Evolutionary conservation across 2,329 filamentous ascomycete genomes (phyloP).

Genomic region (Alternaria sp.): DNA sequence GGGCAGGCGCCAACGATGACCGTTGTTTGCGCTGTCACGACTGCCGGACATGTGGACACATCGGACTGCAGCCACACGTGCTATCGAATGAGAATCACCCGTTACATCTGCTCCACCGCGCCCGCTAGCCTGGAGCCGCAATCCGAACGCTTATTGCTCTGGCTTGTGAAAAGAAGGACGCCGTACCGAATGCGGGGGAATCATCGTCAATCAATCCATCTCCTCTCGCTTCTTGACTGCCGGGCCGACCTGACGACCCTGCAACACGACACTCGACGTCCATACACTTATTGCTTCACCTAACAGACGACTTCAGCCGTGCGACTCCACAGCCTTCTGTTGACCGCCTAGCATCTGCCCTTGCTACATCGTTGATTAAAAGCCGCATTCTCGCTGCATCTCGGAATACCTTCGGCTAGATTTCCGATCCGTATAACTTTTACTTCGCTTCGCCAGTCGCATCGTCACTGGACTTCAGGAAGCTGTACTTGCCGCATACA

Average conservation of each 20-base stretch:
- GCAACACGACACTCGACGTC: slow-evolving; percentile 32
- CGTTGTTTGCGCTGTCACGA: slow-evolving; percentile 3
- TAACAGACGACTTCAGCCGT: slow-evolving; percentile 12
- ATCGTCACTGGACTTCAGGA: slow-evolving; percentile 21
- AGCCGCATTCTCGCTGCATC: slow-evolving; percentile 29
- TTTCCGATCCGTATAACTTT: slow-evolving; percentile 35
- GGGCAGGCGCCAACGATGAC: slow-evolving; percentile 2
- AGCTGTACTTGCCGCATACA: slow-evolving; percentile 37
- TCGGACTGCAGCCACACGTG: slow-evolving; percentile 28
- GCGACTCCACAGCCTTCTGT: slow-evolving; percentile 13
- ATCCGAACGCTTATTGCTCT: slow-evolving; percentile 25
- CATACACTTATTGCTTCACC: slow-evolving; percentile 32
- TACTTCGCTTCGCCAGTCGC: slow-evolving; percentile 22
- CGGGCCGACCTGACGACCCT: slow-evolving; percentile 40
- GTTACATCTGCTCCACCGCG: slow-evolving; percentile 36
- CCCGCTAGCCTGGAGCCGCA: slow-evolving; percentile 34
- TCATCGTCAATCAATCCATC: slow-evolving; percentile 36
- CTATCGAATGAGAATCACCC: slow-evolving; percentile 32
- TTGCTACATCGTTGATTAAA: slow-evolving; percentile 18
- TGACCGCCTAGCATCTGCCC: slow-evolving; percentile 25
- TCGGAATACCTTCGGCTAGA: slow-evolving; percentile 40
- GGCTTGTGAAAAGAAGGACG: slow-evolving; percentile 38
- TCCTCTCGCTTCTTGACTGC: slow-evolving; percentile 44
- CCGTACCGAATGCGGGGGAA: slow-evolving; percentile 47
- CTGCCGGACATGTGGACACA: slow-evolving; percentile 36